phyloP scores from a whole-genome alignment of 1,284 basidiomycete species.

The Cutaneotrichosporon spelunceum region DNA sequence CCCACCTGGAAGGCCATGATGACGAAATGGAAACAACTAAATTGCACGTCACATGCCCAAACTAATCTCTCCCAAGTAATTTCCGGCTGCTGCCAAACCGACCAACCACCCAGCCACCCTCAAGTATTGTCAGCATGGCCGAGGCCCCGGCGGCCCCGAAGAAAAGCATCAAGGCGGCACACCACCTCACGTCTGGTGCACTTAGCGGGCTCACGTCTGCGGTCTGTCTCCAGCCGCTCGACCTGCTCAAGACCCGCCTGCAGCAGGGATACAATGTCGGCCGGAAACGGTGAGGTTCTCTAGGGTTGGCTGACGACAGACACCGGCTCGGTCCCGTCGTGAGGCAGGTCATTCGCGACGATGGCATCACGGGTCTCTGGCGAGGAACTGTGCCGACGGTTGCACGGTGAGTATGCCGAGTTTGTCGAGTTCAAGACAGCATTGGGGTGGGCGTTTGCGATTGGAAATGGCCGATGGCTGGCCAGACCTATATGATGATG shows the following conservation, averaged over 20 bases:
- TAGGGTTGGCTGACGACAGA: constrained; percentile 21
- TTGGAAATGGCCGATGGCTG: no score
- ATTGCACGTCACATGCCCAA: neutral
- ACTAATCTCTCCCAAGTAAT: neutral
- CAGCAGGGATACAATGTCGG: constrained; percentile 59
- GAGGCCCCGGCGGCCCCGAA: constrained; percentile 3
- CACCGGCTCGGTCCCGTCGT: constrained; percentile 32
- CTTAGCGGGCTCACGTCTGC: constrained; percentile 49
- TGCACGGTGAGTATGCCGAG: constrained; percentile 57
- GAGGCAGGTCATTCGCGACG: constrained; percentile 47
- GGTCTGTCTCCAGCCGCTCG: constrained; percentile 56
- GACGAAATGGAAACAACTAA: constrained; percentile 9
- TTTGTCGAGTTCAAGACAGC: constrained; percentile 29
- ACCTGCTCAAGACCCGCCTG: constrained; percentile 80
- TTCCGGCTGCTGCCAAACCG: neutral
- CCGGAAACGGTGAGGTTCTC: constrained; percentile 25
- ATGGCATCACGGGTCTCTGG: constrained; percentile 58
- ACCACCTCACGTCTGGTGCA: constrained; percentile 50
- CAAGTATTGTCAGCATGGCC: neutral
- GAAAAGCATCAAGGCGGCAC: constrained; percentile 33
- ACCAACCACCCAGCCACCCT: constrained; percentile 1
- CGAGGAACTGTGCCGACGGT: constrained; percentile 80
- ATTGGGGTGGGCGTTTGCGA: neutral
- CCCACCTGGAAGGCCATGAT: constrained; percentile 22
- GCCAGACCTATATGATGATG: neutral